Evolutionary conservation across 1,284 basidiomycete species (phyloP), one percentile per base, ranked within the genome.

Genomic region (Boletus smithii): DNA sequence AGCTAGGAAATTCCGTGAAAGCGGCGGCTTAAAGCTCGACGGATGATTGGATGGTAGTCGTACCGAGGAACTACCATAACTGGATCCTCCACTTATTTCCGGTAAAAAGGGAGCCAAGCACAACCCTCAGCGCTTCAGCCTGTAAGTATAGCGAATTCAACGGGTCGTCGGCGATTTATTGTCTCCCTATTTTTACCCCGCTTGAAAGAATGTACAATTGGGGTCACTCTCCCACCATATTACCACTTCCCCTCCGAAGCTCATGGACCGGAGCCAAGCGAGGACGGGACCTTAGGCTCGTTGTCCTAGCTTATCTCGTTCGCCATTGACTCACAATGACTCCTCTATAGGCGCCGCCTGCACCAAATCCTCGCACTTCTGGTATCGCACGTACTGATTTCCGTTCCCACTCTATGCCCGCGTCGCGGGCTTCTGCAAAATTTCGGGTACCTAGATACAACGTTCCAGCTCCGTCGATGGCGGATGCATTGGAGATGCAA

Each of bases 1-100:
- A 66, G 80, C 77, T 41, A 59, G 56, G 50, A 70, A 48, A 45
- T 42, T 58, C 49, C 50, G 50, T 42, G 56, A 48, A 37, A 42
- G 45, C 43, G 42, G 43, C 38, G 47, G 48, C 33, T 36, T 30
- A 37, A 51, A 43, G 44, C 38, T 44, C 14, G 53, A 45, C 18
- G 40, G 22, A 18, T 48, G 36, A 54, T 43, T 43, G 38, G 44
- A 40, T 24, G 38, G 27, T 42, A 24, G 37, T 34, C 27, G 20
- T 29, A 44, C 33, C 35, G 42, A 42, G 44, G 37, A 27, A 44
- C 45, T 48, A 23, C 49, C 50, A 42, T 53, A 44, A 45, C 16
- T 32, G 49, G 41, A 35, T 43, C 30, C 32, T 44, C 26, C 33
- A 14, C 18, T 10, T 17, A 51, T 27, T 30, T 49, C 33, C 33